Evolutionary conservation across 2,329 filamentous ascomycete species (phyloP).

Genomic region (Epichloe bromicola): DNA sequence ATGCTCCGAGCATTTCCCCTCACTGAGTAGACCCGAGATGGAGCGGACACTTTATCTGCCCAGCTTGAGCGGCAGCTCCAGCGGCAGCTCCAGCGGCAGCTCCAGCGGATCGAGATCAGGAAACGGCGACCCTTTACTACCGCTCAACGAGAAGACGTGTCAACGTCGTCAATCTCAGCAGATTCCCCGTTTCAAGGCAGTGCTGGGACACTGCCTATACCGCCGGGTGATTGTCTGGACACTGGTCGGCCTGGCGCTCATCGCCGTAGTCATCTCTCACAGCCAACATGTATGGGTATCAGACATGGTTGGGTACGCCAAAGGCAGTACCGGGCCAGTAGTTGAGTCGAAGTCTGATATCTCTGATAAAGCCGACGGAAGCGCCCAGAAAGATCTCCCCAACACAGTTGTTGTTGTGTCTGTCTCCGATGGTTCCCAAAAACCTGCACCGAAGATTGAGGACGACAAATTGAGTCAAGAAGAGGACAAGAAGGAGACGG

Average conservation of each 20-base stretch:
- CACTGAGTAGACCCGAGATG: constrained; percentile 10
- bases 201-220: constrained; percentile 40
- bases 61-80: constrained; percentile 23
- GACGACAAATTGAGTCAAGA: constrained; percentile 13
- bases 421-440: background rate
- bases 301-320: constrained; percentile 2
- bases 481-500: constrained; percentile 17
- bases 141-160: constrained; percentile 17
- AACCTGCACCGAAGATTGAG: constrained; percentile 9
- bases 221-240: constrained; percentile 39
- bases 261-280: constrained; percentile 28
- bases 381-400: background rate
- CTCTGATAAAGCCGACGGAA: background rate
- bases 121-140: constrained; percentile 21
- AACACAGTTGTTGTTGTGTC: background rate
- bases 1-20: background rate
- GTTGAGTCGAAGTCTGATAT: background rate
- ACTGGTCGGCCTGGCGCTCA: constrained; percentile 26
- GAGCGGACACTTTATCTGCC: constrained; percentile 17
- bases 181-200: constrained; percentile 27
- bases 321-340: background rate
- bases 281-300: constrained; percentile 12
- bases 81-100: constrained; percentile 23
- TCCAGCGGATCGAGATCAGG: constrained; percentile 17
- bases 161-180: constrained; percentile 26